These are phyloP conservation scores for Argentina anserina DNA, from an alignment of 306 rosid species.

Conservation along the genomic window DNA sequence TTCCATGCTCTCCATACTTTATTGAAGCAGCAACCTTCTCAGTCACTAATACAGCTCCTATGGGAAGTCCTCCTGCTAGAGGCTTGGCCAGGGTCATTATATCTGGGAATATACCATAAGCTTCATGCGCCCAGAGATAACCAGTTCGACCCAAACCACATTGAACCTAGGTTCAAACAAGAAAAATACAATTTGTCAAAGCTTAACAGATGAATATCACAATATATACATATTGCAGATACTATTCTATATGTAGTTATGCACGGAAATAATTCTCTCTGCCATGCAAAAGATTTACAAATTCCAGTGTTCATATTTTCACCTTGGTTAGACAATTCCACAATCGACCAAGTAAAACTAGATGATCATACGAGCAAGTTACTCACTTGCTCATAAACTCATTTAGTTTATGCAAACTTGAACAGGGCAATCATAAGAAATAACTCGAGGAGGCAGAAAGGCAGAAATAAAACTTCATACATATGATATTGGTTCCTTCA, in stretches of 20 bases:
- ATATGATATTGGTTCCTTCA: neutral
- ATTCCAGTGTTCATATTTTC: neutral
- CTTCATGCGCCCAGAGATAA: slow-evolving; percentile 81
- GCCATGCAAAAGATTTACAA: neutral
- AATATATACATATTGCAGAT: no score
- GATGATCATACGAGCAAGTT: neutral
- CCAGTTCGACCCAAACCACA: slow-evolving; percentile 89
- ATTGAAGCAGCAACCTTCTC: slow-evolving; percentile 68
- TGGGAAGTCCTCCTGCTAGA: slow-evolving; percentile 89
- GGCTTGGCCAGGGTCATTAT: slow-evolving; percentile 95
- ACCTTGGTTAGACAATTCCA: neutral
- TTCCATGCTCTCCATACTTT: slow-evolving; percentile 76
- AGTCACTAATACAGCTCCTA: slow-evolving; percentile 70
- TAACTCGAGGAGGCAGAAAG: neutral
- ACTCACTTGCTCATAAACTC: neutral
- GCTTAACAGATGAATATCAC: no score
- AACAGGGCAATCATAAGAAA: neutral
- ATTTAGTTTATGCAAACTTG: neutral
- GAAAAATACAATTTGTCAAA: neutral
- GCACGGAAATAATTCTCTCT: neutral
- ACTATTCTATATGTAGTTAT: no score
- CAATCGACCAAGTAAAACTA: neutral
- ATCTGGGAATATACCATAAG: slow-evolving; percentile 66
- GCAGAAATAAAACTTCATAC: no score
- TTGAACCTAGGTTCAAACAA: slow-evolving; percentile 58